Evolutionary conservation across 116 monocot genomes (phyloP), one percentile per base, ranked within the genome.

Genomic region (Posidonia oceanica): DNA sequence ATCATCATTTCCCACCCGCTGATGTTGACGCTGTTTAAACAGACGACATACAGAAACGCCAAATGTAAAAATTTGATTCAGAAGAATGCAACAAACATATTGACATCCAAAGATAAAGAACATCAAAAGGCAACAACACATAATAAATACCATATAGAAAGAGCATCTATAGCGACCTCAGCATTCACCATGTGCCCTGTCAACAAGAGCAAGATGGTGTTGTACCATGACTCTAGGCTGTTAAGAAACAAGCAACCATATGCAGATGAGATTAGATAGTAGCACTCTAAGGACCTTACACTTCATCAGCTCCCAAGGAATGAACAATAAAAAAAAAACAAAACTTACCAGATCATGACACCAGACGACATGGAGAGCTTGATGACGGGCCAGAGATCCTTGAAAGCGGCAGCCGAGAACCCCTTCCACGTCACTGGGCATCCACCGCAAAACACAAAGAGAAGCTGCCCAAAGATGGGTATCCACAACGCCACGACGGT

Each of bases 1-100:
- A 91, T 75, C 91, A 91, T 87, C 87, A 87, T 59, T 70, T 81
- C 85, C 85, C 87, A 91, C 56, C 81, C 85, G 65, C 74, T 80
- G 29, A 87, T 77, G 66, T 76, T 91, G 51, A 87, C 54, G 77
- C 91, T 91, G 76, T 61, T 61, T 18, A 55, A 36, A 36, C 51
- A 29, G 29, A 29, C 29, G 29, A 29, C 23, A 67, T 21, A 37
- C 6, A 21, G 41, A 61, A 7, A n/a, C 7, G 16, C 41, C 4
- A 59, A 1, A 59, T 7, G 14, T 70, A 18, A 58, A 40, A 39
- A 56, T 41, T 3, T 23, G 17, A 52, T 67, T 21, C 44, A 68
- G n/a, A 48, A 6, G 48, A 48, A 29, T 29, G 29, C 48, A 12
- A 12, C 48, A 5, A 8, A 8, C 44, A 44, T 4, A 44, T 44